Conservation (phyloP, 441 rosid genomes). For the Jatropha multifida region DNA sequence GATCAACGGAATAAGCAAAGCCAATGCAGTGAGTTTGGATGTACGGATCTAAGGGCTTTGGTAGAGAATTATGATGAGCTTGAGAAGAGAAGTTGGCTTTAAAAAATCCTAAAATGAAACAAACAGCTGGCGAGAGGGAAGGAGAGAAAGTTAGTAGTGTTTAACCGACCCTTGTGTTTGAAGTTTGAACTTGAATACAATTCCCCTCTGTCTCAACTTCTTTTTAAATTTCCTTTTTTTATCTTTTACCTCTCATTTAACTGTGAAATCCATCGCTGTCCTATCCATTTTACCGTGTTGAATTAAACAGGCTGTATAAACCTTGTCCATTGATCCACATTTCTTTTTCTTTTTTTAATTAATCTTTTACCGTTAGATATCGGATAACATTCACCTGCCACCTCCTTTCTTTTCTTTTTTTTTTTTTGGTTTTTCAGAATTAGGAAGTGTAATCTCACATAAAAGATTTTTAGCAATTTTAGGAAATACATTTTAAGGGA, state of each 20-base stretch:
- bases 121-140: slow-evolving; percentile 16
- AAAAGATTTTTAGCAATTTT: too few relatives aligned
- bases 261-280: background rate
- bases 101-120: background rate
- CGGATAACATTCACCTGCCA: too few relatives aligned
- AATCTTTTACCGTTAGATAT: too few relatives aligned
- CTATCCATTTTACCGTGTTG: too few relatives aligned
- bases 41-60: slow-evolving; percentile 19
- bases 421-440: too few relatives aligned
- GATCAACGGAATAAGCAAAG: background rate
- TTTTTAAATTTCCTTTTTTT: background rate
- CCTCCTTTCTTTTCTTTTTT: too few relatives aligned
- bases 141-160: background rate
- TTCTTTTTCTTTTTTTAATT: too few relatives aligned
- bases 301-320: background rate
- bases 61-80: slow-evolving; percentile 3
- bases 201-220: background rate
- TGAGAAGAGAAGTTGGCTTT: background rate
- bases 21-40: background rate
- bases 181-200: slow-evolving; percentile 1
- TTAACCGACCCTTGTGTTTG: background rate
- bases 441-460: too few relatives aligned
- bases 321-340: too few relatives aligned
- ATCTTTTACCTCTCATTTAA: background rate
- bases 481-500: too few relatives aligned